These are phyloP conservation scores for Calocybe cyanea DNA, from an alignment of 768 basidiomycete genomes.

Conservation along the genomic window DNA sequence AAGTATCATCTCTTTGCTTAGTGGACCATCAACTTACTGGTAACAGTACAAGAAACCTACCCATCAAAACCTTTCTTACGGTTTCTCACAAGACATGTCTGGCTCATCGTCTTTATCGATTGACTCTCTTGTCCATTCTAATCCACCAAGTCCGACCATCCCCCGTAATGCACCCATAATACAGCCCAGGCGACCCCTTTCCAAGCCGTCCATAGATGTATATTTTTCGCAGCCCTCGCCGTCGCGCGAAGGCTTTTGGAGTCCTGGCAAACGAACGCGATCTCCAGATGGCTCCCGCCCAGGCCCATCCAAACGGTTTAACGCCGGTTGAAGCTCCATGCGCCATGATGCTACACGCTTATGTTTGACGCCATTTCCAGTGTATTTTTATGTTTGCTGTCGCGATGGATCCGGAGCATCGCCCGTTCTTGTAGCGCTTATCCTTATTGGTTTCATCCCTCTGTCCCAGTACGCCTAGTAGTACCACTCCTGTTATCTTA, in stretches of 20 bases:
- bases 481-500: too few relatives aligned
- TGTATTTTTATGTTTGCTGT: constrained; percentile 14
- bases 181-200: constrained; percentile 12
- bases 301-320: constrained; percentile 18
- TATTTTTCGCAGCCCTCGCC: constrained; percentile 37
- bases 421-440: constrained; percentile 17
- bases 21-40: constrained; percentile 24
- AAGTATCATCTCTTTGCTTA: constrained; percentile 17
- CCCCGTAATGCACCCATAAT: constrained; percentile 17
- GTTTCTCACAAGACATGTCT: constrained; percentile 24
- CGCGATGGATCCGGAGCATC: constrained; percentile 6
- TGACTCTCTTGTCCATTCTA: constrained; percentile 68
- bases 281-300: constrained; percentile 17
- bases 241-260: constrained; percentile 17
- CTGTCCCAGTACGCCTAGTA: too few relatives aligned
- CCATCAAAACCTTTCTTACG: constrained; percentile 27
- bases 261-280: constrained; percentile 21
- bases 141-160: constrained; percentile 54
- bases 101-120: constrained; percentile 48
- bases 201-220: constrained; percentile 42
- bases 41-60: constrained; percentile 51
- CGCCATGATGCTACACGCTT: neutral
- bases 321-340: constrained; percentile 10
- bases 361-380: constrained; percentile 4
- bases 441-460: constrained; percentile 13